Evolutionary conservation across 2,329 filamentous ascomycete species (phyloP), one percentile per base, ranked within the genome.

Genomic region (Sarocladiaceae sp.): DNA sequence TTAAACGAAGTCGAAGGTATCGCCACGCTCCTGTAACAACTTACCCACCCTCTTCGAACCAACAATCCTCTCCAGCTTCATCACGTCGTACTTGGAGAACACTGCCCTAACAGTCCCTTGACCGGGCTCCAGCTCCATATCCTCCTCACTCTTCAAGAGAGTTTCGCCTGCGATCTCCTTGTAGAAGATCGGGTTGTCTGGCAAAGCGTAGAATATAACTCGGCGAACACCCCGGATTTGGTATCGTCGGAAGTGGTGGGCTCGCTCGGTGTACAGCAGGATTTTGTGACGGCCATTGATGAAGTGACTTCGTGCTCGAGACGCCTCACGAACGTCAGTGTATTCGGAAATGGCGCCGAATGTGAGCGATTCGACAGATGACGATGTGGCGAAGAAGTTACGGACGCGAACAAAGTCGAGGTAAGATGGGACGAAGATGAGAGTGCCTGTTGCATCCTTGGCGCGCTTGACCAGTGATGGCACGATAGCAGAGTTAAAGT

Each of bases 231-330:
- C 94, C 31, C 83, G 80, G 51, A 99, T 78, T 58, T 82, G 80
- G 64, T 94, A 91, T n/a, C 94, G 80, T 48, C 90, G 84, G 76
- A 97, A 97, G 69, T 99, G 94, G 70, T 99, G 94, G n/a, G 92
- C 89, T 54, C 94, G 85, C 67, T 96, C 93, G 2, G 92, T 95
- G 71, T 97, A 99, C 15, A 99, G 75, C 35, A 99, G 71, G 17
- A 97, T 79, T 18, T 83, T 83, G 65, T 97, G 88, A 15, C 91
- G 79, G 4, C 92, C 94, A 35, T 76, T 87, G 57, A 90, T 73
- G 70, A 99, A 97, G 65, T 97, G 89, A 12, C 88, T 92, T 22
- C 93, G 80, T 8, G 93, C 90, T 35, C 93, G 84, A 37, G 90
- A 86, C 26, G 91, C 86, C 57, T 96, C 90, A 7, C 84, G 80